phyloP scores from a whole-genome alignment of 306 rosid species.

The Prunus davidiana region DNA sequence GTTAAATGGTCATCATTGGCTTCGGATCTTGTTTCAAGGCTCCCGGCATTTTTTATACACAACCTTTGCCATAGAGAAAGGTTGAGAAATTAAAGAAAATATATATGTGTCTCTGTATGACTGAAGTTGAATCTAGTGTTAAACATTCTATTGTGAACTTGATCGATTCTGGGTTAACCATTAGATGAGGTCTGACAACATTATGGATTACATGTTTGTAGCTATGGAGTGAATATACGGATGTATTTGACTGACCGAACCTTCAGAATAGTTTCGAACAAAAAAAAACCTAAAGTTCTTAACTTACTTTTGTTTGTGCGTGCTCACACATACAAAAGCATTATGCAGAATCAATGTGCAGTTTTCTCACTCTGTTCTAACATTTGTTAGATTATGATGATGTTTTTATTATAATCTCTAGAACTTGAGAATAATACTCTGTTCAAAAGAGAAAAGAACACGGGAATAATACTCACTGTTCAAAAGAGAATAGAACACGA shows the following conservation, averaged over 20 bases:
- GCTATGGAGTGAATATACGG: not conserved
- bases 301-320: not conserved
- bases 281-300: not conserved
- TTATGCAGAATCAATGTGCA: not conserved
- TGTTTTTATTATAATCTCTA: not conserved
- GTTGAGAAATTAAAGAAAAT: no score
- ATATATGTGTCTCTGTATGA: no score
- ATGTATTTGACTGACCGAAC: no score
- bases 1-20: no score
- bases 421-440: not conserved
- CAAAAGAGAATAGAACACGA: not conserved
- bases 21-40: not conserved
- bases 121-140: no score
- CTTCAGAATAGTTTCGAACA: not conserved
- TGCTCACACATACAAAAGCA: not conserved
- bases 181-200: not conserved
- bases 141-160: not conserved
- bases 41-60: no score
- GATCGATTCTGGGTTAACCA: not conserved
- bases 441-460: not conserved
- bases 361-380: not conserved
- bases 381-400: not conserved
- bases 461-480: not conserved
- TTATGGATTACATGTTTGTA: not conserved
- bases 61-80: no score